Percentiles rank a stretch among this genome's conserved stretches.
These are phyloP conservation scores for Physaria fendleri DNA, from an alignment of 345 rosid species.

Conservation along the genomic window DNA sequence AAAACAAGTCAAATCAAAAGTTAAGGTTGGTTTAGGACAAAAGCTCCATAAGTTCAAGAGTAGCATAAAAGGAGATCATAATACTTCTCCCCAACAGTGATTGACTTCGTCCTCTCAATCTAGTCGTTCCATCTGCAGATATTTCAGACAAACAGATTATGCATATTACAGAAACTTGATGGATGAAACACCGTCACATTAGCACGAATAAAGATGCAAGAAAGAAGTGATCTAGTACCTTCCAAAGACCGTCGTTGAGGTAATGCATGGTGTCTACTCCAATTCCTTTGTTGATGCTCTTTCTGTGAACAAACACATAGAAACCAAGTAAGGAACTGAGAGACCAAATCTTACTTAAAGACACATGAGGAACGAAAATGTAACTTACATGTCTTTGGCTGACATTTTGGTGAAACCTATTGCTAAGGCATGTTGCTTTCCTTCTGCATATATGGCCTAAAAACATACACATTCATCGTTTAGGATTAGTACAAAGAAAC, in stretches of 20 bases:
- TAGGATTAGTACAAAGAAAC: not conserved
- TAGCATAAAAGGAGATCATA: slow-evolving; percentile 11
- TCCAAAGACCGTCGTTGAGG: slow-evolving; percentile 98
- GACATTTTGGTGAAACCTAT: slow-evolving; percentile 99
- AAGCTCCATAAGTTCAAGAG: slow-evolving; percentile 19
- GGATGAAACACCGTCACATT: not conserved
- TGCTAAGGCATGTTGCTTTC: slow-evolving; percentile 96
- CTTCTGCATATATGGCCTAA: slow-evolving; percentile 98
- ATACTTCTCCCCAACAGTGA: slow-evolving; percentile 2
- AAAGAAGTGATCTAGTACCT: slow-evolving; percentile 42
- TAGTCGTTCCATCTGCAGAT: slow-evolving; percentile 76
- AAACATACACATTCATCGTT: slow-evolving; percentile 5
- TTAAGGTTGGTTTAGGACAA: slow-evolving; percentile 16
- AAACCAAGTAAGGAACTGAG: not conserved
- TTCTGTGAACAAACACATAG: slow-evolving; percentile 41
- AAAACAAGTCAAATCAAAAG: slow-evolving; percentile 3
- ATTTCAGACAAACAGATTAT: not conserved
- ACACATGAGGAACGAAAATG: not conserved
- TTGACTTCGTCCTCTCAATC: slow-evolving; percentile 47
- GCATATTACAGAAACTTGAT: not conserved
- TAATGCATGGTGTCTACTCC: slow-evolving; percentile 99
- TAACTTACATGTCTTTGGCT: slow-evolving; percentile 93
- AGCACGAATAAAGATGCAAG: not conserved
- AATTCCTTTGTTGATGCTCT: slow-evolving; percentile 85
- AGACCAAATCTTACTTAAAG: too few species aligned